Percentiles rank a stretch among this genome's conserved stretches.
phyloP scores from a whole-genome alignment of 495 filamentous ascomycete genomes.

The Xylaria grammica region DNA sequence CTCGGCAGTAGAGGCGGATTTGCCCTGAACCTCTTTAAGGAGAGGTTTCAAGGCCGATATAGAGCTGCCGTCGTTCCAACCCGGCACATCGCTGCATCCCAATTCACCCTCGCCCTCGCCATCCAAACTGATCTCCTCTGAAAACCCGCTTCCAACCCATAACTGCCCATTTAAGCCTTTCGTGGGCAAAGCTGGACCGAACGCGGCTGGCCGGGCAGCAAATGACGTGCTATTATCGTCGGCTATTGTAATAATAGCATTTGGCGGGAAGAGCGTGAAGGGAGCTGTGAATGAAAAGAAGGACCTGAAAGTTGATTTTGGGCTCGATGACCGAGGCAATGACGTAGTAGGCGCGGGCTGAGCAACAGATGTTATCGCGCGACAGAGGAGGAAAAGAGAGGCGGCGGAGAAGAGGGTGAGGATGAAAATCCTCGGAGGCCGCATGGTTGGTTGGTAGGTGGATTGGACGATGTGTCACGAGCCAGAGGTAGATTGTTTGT shows the following conservation, averaged over 20 bases:
- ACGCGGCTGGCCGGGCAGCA: slow-evolving; percentile 88
- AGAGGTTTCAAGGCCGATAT: slow-evolving; percentile 34
- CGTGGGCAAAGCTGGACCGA: slow-evolving; percentile 78
- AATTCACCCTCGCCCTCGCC: slow-evolving; percentile 81
- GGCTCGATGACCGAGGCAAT: slow-evolving; percentile 26
- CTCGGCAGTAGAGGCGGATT: slow-evolving; percentile 36
- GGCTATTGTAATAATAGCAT: slow-evolving; percentile 91
- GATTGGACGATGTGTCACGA: slow-evolving; percentile 5
- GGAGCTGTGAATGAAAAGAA: slow-evolving; percentile 57
- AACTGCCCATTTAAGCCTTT: slow-evolving; percentile 82
- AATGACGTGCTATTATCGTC: slow-evolving; percentile 99
- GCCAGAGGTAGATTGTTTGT: neutral
- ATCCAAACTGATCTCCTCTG: slow-evolving; percentile 69
- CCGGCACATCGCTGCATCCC: slow-evolving; percentile 97
- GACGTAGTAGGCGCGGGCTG: slow-evolving; percentile 33
- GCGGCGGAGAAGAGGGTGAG: slow-evolving; percentile 52
- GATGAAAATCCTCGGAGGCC: slow-evolving; percentile 51
- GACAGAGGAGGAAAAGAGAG: slow-evolving; percentile 53
- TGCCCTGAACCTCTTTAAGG: slow-evolving; percentile 36
- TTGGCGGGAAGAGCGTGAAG: slow-evolving; percentile 86
- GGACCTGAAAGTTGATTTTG: slow-evolving; percentile 42
- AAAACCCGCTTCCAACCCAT: slow-evolving; percentile 90
- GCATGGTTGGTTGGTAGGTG: slow-evolving; percentile 42
- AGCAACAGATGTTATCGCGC: slow-evolving; percentile 43
- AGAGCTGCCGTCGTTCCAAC: slow-evolving; percentile 70